Evolutionary conservation across 768 basidiomycete species (phyloP).

Genomic region (Tremella yokohamensis): DNA sequence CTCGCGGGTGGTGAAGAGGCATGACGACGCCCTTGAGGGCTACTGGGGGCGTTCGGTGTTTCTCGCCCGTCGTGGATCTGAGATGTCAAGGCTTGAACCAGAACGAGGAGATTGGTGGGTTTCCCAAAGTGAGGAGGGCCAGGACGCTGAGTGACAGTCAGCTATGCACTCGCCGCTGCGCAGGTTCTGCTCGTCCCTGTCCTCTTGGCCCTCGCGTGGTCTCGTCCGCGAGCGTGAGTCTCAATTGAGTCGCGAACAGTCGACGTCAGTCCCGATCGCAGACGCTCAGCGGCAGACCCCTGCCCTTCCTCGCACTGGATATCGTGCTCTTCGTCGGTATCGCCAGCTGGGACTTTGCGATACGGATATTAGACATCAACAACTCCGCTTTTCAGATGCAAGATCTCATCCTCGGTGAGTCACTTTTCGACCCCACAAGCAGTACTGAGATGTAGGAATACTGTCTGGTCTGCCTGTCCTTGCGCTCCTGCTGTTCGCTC

Average conservation of each 20-base stretch:
- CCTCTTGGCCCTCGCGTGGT: slow-evolving; percentile 9
- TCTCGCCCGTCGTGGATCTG: slow-evolving; percentile 17
- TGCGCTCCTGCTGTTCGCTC: slow-evolving; percentile 2
- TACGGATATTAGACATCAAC: not conserved
- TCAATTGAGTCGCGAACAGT: not conserved
- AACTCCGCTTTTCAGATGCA: slow-evolving; percentile 6
- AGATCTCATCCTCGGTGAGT: slow-evolving; percentile 25
- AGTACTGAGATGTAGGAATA: not conserved
- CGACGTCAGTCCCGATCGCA: not conserved
- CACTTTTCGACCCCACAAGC: too few species aligned
- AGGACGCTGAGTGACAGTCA: not conserved
- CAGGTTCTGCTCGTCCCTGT: slow-evolving; percentile 8
- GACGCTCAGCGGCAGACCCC: not conserved
- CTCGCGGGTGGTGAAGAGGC: not conserved
- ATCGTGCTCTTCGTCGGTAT: slow-evolving; percentile 12
- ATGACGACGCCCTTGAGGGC: not conserved
- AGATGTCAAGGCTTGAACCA: slow-evolving; percentile 22
- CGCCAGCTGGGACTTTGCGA: slow-evolving; percentile 11
- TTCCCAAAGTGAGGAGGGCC: not conserved
- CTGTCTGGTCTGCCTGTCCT: slow-evolving; percentile 3
- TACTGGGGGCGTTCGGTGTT: slow-evolving; percentile 9
- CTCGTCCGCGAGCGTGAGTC: slow-evolving; percentile 4
- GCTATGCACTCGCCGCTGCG: not conserved
- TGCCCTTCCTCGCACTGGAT: slow-evolving; percentile 17
- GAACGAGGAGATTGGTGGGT: slow-evolving; percentile 22